Percentiles rank a stretch among this genome's conserved stretches.
These are phyloP conservation scores for Peniophora sp. DNA, from an alignment of 1,284 basidiomycete genomes.

Conservation along the genomic window DNA sequence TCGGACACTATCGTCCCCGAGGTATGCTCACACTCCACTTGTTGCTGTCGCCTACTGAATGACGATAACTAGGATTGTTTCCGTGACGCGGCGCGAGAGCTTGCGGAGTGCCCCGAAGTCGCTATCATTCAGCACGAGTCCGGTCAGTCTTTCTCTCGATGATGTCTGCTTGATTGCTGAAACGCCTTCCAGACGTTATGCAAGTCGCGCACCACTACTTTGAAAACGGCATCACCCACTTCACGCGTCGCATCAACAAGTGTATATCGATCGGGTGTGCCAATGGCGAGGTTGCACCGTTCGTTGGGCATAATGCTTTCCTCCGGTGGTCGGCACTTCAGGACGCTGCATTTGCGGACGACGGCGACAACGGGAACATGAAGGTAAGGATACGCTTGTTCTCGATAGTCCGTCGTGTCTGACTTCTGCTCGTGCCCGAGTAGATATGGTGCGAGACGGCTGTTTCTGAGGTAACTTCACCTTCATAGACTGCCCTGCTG, in stretches of 20 bases:
- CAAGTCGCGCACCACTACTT: constrained; percentile 83
- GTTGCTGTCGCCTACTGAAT: not conserved
- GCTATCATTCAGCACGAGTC: constrained; percentile 82
- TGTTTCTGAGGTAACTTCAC: constrained; percentile 51
- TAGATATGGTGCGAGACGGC: constrained; percentile 80
- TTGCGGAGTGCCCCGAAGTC: constrained; percentile 70
- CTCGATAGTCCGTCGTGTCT: not conserved
- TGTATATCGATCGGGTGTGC: constrained; percentile 70
- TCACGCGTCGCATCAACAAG: constrained; percentile 73
- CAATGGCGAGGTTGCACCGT: constrained; percentile 79
- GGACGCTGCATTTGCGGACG: constrained; percentile 68
- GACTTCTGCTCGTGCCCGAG: not conserved
- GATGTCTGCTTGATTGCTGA: not conserved
- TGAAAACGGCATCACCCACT: constrained; percentile 80
- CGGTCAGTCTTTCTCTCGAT: constrained; percentile 26
- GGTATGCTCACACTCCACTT: constrained; percentile 16
- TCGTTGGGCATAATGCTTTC: constrained; percentile 87
- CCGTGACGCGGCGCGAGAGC: constrained; percentile 76
- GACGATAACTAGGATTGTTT: constrained; percentile 54
- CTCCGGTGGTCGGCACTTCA: constrained; percentile 80
- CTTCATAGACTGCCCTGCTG: not conserved
- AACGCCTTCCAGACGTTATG: constrained; percentile 55
- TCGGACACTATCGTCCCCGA: constrained; percentile 83
- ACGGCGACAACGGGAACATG: constrained; percentile 44
- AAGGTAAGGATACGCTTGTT: constrained; percentile 22